Percentiles rank a stretch among this genome's conserved stretches.
Evolutionary conservation across 768 basidiomycete genomes (phyloP).

Genomic region (Psilocybe subaeruginosa): DNA sequence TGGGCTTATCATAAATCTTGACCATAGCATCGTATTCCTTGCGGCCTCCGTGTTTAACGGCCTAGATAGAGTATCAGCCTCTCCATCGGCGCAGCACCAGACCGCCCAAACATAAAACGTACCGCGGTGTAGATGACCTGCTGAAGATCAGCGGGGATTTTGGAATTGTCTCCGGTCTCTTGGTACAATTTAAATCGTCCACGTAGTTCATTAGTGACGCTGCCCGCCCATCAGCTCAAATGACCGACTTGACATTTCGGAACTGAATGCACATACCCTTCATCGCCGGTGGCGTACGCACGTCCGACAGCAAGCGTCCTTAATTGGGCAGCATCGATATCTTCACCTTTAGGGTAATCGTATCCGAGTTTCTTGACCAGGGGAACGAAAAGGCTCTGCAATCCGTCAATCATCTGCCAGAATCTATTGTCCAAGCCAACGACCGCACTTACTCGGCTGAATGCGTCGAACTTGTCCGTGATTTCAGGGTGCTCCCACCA

Average conservation of each 20-base stretch:
- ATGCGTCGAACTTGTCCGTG: conserved; percentile 56
- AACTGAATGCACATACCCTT: conserved; percentile 23
- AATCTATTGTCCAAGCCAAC: not conserved
- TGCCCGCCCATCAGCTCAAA: conserved; percentile 31
- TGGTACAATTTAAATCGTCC: conserved; percentile 73
- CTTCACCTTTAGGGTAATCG: conserved; percentile 68
- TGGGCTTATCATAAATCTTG: conserved; percentile 69
- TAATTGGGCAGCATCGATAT: conserved; percentile 67
- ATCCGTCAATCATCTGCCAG: not conserved
- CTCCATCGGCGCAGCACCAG: not conserved
- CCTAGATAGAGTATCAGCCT: conserved; percentile 36
- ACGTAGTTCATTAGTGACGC: conserved; percentile 75
- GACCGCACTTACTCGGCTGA: conserved; percentile 53
- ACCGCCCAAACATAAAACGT: conserved; percentile 35
- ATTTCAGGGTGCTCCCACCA: conserved; percentile 84
- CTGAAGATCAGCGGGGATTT: conserved; percentile 82
- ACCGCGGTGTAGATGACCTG: conserved; percentile 56
- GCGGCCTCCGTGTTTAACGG: conserved; percentile 73
- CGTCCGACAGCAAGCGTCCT: conserved; percentile 73
- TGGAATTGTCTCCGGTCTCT: conserved; percentile 72
- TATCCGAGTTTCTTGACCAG: conserved; percentile 81
- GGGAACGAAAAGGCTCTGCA: conserved; percentile 69
- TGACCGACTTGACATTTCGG: not conserved
- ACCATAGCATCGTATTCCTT: conserved; percentile 76
- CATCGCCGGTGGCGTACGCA: conserved; percentile 37